Percentiles rank a stretch among this genome's conserved stretches.
Evolutionary conservation across 75 land plant genomes (phyloP).

Genomic region (Pinus albicaulis): DNA sequence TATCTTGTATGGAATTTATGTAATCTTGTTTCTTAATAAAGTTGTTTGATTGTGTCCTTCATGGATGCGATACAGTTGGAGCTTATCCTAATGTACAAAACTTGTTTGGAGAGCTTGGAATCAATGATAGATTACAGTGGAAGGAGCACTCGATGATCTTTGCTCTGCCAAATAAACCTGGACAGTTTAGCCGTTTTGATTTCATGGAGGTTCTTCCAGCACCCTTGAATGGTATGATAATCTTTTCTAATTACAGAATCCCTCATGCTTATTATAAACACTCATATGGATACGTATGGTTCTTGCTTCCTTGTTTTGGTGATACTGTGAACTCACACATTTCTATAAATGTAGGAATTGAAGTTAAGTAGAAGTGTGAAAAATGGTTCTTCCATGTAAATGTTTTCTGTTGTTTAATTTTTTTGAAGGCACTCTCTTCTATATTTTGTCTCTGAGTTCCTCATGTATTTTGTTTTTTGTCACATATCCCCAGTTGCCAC

Average conservation of each 20-base stretch:
- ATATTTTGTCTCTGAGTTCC: too few species aligned
- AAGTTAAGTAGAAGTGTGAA: background rate
- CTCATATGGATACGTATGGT: background rate
- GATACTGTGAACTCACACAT: background rate
- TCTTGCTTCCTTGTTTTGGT: background rate
- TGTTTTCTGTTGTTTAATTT: background rate
- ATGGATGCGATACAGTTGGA: conserved; percentile 65
- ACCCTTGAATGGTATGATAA: conserved; percentile 79
- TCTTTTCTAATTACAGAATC: background rate
- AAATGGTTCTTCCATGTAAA: background rate
- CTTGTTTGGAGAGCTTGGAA: conserved; percentile 95
- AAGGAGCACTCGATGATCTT: conserved; percentile 99
- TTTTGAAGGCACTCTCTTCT: background rate
- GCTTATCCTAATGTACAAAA: conserved; percentile 98
- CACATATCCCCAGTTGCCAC: too few species aligned
- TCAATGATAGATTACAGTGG: conserved; percentile 98
- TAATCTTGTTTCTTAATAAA: background rate
- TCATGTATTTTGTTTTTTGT: too few species aligned
- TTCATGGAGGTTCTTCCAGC: conserved; percentile 94
- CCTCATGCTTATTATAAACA: background rate
- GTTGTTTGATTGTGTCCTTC: conserved; percentile 2
- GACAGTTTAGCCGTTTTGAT: conserved; percentile 97
- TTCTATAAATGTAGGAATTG: background rate
- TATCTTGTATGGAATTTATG: background rate
- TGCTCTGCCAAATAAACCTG: conserved; percentile 98